Base-by-base conservation (phyloP, 2,329 filamentous ascomycete species). In the Aspergillus viridinutans region DNA sequence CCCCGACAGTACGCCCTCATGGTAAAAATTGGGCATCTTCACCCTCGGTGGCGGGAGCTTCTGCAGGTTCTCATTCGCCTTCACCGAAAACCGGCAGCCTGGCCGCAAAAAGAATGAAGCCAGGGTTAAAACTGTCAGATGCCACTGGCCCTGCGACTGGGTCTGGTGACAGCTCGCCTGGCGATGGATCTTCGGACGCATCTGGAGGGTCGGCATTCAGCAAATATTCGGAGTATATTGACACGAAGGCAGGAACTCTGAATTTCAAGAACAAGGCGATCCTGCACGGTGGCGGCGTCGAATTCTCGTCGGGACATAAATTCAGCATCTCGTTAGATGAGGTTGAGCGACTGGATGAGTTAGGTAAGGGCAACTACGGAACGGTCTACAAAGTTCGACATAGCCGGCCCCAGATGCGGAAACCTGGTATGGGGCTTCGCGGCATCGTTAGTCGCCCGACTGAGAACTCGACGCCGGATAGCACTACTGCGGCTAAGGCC, bases 291-390 rank as follows among this genome's bases (percentile, higher is more conserved):
- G 86, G 89, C 17, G 94, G 94, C 26, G 92, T 99, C 60, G 89
- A 97, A 69, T 99, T 99, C 70, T 88, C 89, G 25, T 92, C 89
- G 57, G 94, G 94, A 2, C 89, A 88, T 54, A 91, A 87, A 20
- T 97, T 99, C 75, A 91, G 83, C 68, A 97, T 99, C 69, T 97
- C 93, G 3, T 81, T 99, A 45, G 93, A 99, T 69, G 93, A 99
- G 73, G 90, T 99, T 5, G 91, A 97, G 67, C 93, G 90, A 1
- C 72, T 97, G 57, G 91, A 93, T 60, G 94, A 99, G 77, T 79
- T 99, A 12, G 94, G 94, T 49, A 99, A 97, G 75, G 94, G 94
- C 43, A 99, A 99, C 72, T 99, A 99, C 68, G 94, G 94, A 58
- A 97, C 93, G 1, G 94, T 99, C 3, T 97, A 96, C 82, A 97